Evolutionary conservation across 2,329 filamentous ascomycete species (phyloP), one percentile per base, ranked within the genome.

Genomic region (Fusarium marasasianum): DNA sequence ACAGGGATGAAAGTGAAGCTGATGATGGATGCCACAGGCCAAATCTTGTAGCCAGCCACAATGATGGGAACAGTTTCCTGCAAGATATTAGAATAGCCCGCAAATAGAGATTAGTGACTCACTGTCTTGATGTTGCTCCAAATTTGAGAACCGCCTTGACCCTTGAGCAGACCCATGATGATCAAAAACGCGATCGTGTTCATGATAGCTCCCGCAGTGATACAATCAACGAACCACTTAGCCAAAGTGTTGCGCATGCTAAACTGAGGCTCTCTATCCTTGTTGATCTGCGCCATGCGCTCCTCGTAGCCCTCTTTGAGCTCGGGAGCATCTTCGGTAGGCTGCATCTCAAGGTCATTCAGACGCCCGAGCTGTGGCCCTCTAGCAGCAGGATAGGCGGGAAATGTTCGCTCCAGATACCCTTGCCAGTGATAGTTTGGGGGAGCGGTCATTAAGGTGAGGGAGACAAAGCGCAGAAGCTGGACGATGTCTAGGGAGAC

Each of bases 381-480:
- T 38, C 53, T 15, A 8, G 44, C 37, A 0, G 69, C n/a, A 17
- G 76, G 79, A 71, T 85, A 84, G 1, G 86, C 87, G 1, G 89
- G 88, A 63, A 89, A 89, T 15, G 79, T 83, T 29, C 83, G 81
- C 79, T 90, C 88, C 37, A 90, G 84, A 37, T 84, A 84, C 62
- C 87, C 84, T 74, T 91, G 88, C 89, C 89, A 91, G 63, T 87
- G 80, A 75, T 88, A 90, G 71, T 89, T 90, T 57, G 89, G 85
- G 12, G 89, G 89, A 4, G 88, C 85, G 9, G 86, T 86, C 47
- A 90, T 80, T 63, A 90, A 79, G 6, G 87, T 84, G 59, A 88
- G 84, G 43, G 85, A 81, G 44, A 88, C 84, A 79, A 91, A 91
- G 72, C 88, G 88, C 26, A 88, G 77, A 47, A 91, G 82, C 35